Percentiles rank a stretch among this genome's conserved stretches.
phyloP scores from a whole-genome alignment of 768 basidiomycete species.

The Wakefieldia striispora region DNA sequence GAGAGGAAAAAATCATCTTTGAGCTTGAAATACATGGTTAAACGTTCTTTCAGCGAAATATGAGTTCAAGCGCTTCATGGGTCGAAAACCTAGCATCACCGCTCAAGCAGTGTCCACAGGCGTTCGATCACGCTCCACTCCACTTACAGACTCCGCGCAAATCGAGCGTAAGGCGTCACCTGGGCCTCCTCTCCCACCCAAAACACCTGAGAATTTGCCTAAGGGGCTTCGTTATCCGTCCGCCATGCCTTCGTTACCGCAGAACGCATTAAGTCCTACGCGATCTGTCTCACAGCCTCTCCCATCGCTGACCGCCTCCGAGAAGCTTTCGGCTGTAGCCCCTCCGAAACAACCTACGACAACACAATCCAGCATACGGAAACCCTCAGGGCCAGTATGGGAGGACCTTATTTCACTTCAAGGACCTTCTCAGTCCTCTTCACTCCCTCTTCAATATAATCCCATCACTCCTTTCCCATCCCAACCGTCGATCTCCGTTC shows the following conservation, averaged over 20 bases:
- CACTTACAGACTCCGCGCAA: constrained; percentile 7
- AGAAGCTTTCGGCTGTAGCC: constrained; percentile 11
- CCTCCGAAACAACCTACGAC: constrained; percentile 3
- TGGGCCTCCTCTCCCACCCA: constrained; percentile 27
- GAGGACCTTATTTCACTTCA: constrained; percentile 54
- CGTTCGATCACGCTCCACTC: constrained; percentile 15
- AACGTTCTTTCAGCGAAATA: constrained; percentile 62
- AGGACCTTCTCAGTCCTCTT: constrained; percentile 34
- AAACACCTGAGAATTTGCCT: constrained; percentile 27
- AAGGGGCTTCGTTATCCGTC: constrained; percentile 14
- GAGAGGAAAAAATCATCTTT: constrained; percentile 24
- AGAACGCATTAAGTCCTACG: constrained; percentile 15
- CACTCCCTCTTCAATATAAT: constrained; percentile 46
- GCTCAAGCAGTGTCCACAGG: constrained; percentile 30
- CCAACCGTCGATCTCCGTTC: constrained; percentile 13
- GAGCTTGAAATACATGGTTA: neutral
- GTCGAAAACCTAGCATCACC: constrained; percentile 39
- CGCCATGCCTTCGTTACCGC: constrained; percentile 9
- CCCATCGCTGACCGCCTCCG: constrained; percentile 9
- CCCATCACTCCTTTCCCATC: constrained; percentile 5
- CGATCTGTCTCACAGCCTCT: constrained; percentile 39
- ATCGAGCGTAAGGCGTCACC: constrained; percentile 20
- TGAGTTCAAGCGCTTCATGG: constrained; percentile 68
- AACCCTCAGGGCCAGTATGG: constrained; percentile 47
- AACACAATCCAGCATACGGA: constrained; percentile 14